Percentiles rank a stretch among this genome's conserved stretches.
Evolutionary conservation across 2,329 filamentous ascomycete species (phyloP).

Genomic region (Didymosphaeria variabile): DNA sequence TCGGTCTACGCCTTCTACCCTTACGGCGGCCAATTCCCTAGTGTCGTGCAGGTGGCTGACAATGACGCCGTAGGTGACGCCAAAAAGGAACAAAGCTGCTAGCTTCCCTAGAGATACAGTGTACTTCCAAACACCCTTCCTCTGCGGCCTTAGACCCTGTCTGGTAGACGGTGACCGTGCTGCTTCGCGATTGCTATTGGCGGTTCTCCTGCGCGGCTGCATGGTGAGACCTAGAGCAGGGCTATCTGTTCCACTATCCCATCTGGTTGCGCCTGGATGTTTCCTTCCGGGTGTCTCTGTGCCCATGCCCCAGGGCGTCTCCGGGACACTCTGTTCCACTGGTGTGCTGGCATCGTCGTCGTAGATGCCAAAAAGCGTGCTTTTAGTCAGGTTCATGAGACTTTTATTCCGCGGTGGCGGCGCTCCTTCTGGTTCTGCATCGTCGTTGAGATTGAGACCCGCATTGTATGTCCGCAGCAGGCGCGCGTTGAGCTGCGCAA

Average conservation of each 20-base stretch:
- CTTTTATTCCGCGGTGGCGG: slow-evolving; percentile 72
- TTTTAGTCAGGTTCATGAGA: slow-evolving; percentile 84
- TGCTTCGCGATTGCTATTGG: slow-evolving; percentile 20
- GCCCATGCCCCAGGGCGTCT: slow-evolving; percentile 82
- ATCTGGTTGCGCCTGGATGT: slow-evolving; percentile 5
- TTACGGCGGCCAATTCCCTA: slow-evolving; percentile 69
- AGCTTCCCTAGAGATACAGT: slow-evolving; percentile 67
- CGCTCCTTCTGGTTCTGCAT: slow-evolving; percentile 33
- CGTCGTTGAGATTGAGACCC: slow-evolving; percentile 23
- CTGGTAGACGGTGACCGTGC: slow-evolving; percentile 12
- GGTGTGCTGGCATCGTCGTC: slow-evolving; percentile 49
- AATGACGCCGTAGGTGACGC: slow-evolving; percentile 82
- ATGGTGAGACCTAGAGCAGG: slow-evolving; percentile 38
- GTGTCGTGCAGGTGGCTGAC: slow-evolving; percentile 81
- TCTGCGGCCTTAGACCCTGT: slow-evolving; percentile 20
- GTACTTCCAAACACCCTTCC: slow-evolving; percentile 45
- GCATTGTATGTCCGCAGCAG: slow-evolving; percentile 42
- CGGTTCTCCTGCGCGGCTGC: slow-evolving; percentile 24
- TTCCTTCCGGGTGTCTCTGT: slow-evolving; percentile 69
- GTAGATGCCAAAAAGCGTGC: slow-evolving; percentile 93
- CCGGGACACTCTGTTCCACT: slow-evolving; percentile 60
- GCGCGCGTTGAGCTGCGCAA: slow-evolving; percentile 48
- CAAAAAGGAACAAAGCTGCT: slow-evolving; percentile 76
- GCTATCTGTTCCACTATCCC: slow-evolving; percentile 35
- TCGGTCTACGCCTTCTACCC: slow-evolving; percentile 65